Percentiles rank a stretch among this genome's conserved stretches.
Evolutionary conservation across 2,329 filamentous ascomycete species (phyloP).

Genomic region (Colletotrichum coccodes): DNA sequence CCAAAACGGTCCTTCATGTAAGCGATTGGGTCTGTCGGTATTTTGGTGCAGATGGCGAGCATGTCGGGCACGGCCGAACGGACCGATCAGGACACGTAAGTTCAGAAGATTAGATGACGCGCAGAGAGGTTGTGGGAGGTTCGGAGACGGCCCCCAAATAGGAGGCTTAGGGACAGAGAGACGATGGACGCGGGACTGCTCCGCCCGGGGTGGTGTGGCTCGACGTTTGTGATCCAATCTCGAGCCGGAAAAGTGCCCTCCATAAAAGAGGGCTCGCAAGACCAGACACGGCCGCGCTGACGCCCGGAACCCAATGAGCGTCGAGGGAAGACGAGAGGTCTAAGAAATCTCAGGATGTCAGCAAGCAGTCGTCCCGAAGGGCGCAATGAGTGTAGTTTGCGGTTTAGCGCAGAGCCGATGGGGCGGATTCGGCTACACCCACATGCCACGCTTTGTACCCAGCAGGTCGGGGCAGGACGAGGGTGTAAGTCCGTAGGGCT

Average conservation of each 20-base stretch:
- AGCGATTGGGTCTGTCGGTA: not conserved
- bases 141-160: not conserved
- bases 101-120: not conserved
- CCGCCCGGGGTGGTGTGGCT: not conserved
- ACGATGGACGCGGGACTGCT: not conserved
- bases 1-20: conserved; percentile 21
- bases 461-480: conserved; percentile 2
- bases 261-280: not conserved
- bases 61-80: conserved; percentile 24
- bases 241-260: conserved; percentile 1
- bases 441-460: conserved; percentile 16
- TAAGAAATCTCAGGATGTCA: conserved; percentile 13
- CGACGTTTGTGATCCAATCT: conserved; percentile 11
- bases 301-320: not conserved
- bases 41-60: conserved; percentile 3
- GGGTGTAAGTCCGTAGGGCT: conserved; percentile 23
- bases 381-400: conserved; percentile 5
- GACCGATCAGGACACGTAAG: conserved; percentile 3
- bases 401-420: conserved; percentile 24
- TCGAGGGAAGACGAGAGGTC: not conserved
- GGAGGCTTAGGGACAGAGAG: not conserved
- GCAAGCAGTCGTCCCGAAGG: conserved; percentile 10
- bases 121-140: not conserved
- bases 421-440: conserved; percentile 17
- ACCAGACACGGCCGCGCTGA: conserved; percentile 18